A percentile compares a stretch with the other conserved stretches of the same genome.
phyloP scores from a whole-genome alignment of 2,329 filamentous ascomycete species.

The Aspergillus glaucus region DNA sequence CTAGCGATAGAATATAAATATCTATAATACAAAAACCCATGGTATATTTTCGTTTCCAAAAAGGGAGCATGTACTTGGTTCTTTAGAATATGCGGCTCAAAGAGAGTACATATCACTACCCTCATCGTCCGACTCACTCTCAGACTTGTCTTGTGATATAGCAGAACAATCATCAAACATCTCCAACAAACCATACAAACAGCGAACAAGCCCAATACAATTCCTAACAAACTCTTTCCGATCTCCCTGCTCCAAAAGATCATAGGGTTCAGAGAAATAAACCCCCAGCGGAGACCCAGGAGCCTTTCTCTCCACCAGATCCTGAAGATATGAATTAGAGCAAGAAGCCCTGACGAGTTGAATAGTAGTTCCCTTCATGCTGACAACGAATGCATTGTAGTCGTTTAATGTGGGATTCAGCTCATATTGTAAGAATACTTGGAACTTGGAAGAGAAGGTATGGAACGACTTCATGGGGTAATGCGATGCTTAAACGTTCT shows the following conservation, averaged over 20 bases:
- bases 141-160: no score
- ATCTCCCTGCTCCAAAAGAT: not conserved
- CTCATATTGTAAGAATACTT: not conserved
- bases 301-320: not conserved
- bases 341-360: not conserved
- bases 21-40: no score
- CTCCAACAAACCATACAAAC: not conserved
- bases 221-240: not conserved
- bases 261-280: not conserved
- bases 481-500: not conserved
- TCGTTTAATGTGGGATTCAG: not conserved
- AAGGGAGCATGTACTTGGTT: no score
- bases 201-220: not conserved
- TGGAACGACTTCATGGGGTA: not conserved
- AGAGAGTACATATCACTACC: no score
- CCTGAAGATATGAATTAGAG: not conserved
- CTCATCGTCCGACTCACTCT: no score
- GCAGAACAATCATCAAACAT: not conserved
- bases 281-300: not conserved
- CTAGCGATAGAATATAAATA: no score
- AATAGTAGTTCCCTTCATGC: not conserved
- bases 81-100: no score
- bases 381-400: not conserved
- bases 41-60: no score
- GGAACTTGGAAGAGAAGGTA: not conserved